Evolutionary conservation across 2,329 filamentous ascomycete species (phyloP).

Genomic region (Colletotrichum falcatum): DNA sequence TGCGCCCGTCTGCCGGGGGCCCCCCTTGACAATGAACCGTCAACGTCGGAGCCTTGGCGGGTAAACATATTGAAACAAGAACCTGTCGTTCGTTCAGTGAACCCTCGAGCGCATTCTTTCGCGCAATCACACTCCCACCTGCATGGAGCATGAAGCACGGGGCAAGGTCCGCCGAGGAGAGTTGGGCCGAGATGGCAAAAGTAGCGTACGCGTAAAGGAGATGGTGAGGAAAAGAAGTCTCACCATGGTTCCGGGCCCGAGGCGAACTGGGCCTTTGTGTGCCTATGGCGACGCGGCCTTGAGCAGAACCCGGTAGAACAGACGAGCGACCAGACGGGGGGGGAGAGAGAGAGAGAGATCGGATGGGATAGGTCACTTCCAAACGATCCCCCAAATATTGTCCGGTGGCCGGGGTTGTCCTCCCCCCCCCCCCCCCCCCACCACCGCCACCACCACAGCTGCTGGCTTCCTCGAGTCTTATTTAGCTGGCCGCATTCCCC

Average conservation of each 20-base stretch:
- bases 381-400: slow-evolving; percentile 31
- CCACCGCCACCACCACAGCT: not conserved
- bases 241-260: slow-evolving; percentile 27
- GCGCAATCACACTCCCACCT: slow-evolving; percentile 12
- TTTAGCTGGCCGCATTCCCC: slow-evolving; percentile 41
- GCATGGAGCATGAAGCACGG: not conserved
- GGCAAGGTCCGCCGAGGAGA: slow-evolving; percentile 33
- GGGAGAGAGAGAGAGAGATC: slow-evolving; percentile 3
- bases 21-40: slow-evolving; percentile 18
- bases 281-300: slow-evolving; percentile 14
- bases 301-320: slow-evolving; percentile 20
- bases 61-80: slow-evolving; percentile 37
- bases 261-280: slow-evolving; percentile 28
- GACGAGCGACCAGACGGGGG: slow-evolving; percentile 10
- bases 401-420: slow-evolving; percentile 20
- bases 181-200: slow-evolving; percentile 27
- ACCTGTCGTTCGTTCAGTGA: slow-evolving; percentile 29
- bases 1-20: slow-evolving; percentile 4
- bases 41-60: slow-evolving; percentile 18
- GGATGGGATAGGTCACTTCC: slow-evolving; percentile 11
- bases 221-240: slow-evolving; percentile 26
- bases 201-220: not conserved
- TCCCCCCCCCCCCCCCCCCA: not conserved
- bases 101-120: slow-evolving; percentile 8
- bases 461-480: slow-evolving; percentile 18